These are phyloP conservation scores for Ascodesmis nigricans DNA, from an alignment of 495 filamentous ascomycete species.

Conservation along the genomic window DNA sequence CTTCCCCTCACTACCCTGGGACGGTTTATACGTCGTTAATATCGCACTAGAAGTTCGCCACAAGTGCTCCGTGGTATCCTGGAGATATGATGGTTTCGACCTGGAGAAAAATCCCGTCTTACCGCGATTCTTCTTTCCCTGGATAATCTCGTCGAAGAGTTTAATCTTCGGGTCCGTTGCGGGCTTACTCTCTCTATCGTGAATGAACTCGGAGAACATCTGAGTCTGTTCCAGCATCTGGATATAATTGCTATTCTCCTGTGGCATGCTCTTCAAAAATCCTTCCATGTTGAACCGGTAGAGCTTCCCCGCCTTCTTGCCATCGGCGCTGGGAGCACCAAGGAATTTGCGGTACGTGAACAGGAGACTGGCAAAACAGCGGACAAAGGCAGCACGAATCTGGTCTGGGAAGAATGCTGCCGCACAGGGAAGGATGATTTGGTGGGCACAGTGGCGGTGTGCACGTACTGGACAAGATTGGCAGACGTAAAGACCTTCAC, in stretches of 20 bases:
- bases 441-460: slow-evolving; percentile 60
- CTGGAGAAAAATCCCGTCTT: slow-evolving; percentile 28
- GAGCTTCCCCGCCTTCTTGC: slow-evolving; percentile 67
- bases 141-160: slow-evolving; percentile 86
- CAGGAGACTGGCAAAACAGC: slow-evolving; percentile 81
- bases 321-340: slow-evolving; percentile 49
- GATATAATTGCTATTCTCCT: slow-evolving; percentile 79
- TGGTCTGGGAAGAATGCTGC: slow-evolving; percentile 78
- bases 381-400: slow-evolving; percentile 75
- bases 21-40: slow-evolving; percentile 46
- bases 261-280: slow-evolving; percentile 72
- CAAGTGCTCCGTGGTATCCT: slow-evolving; percentile 70
- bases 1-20: slow-evolving; percentile 43
- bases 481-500: slow-evolving; percentile 75
- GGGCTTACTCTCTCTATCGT: slow-evolving; percentile 54
- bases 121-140: slow-evolving; percentile 81
- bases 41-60: slow-evolving; percentile 70
- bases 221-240: slow-evolving; percentile 78
- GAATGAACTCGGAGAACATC: slow-evolving; percentile 93
- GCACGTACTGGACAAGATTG: slow-evolving; percentile 47
- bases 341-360: slow-evolving; percentile 88
- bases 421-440: slow-evolving; percentile 71
- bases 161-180: slow-evolving; percentile 42
- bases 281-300: slow-evolving; percentile 88
- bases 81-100: slow-evolving; percentile 46